Percentiles rank a stretch among this genome's conserved stretches.
phyloP scores from a whole-genome alignment of 2,329 filamentous ascomycete genomes.

The Arachnomyces sp. region DNA sequence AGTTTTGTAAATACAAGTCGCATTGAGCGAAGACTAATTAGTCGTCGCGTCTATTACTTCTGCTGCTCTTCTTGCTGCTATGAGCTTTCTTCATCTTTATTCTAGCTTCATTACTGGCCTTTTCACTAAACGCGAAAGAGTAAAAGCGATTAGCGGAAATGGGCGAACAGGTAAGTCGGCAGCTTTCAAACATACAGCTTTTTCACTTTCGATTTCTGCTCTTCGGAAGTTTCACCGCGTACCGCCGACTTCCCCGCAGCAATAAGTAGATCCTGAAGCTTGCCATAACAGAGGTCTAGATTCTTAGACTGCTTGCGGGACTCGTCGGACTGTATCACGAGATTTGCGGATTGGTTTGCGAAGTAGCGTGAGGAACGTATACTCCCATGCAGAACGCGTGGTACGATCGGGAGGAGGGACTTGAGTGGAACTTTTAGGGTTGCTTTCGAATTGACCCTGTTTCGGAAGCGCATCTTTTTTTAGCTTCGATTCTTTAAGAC shows the following conservation, averaged over 20 bases:
- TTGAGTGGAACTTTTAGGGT: slow-evolving; percentile 52
- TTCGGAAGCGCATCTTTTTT: neutral
- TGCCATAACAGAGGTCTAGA: slow-evolving; percentile 51
- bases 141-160: neutral
- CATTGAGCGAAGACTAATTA: too few species aligned
- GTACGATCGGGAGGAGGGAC: slow-evolving; percentile 47
- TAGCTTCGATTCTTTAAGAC: too few species aligned
- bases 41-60: slow-evolving; percentile 33
- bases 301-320: slow-evolving; percentile 56
- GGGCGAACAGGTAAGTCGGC: too few species aligned
- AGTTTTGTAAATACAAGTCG: neutral
- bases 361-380: slow-evolving; percentile 50
- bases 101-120: slow-evolving; percentile 50
- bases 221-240: slow-evolving; percentile 54
- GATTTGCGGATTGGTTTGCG: slow-evolving; percentile 43
- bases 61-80: slow-evolving; percentile 54
- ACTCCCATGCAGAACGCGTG: slow-evolving; percentile 44
- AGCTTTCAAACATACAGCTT: slow-evolving; percentile 38
- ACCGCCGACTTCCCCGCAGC: slow-evolving; percentile 45
- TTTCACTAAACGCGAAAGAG: slow-evolving; percentile 37
- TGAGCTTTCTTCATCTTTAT: slow-evolving; percentile 53
- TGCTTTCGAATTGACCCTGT: slow-evolving; percentile 59
- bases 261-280: slow-evolving; percentile 49
- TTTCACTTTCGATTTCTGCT: slow-evolving; percentile 49
- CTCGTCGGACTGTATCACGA: slow-evolving; percentile 58